Evolutionary conservation across 148 eudicot genomes (phyloP), one percentile per base, ranked within the genome.

Genomic region (Camellia japonica): DNA sequence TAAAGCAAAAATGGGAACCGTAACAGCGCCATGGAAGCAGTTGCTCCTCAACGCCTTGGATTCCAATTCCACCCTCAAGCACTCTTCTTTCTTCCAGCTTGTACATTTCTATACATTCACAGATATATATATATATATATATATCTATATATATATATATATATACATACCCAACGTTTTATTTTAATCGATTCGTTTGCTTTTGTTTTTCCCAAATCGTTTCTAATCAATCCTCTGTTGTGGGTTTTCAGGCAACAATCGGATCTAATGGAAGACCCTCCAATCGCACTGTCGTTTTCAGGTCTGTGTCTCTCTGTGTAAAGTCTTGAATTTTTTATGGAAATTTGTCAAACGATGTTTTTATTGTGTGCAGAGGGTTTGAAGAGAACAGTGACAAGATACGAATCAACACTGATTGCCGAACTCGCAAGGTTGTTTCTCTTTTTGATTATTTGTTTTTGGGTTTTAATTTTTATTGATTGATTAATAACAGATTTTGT

Each of bases 281-380:
- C 5, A 95, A 91, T 88, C 97, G 99, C 62, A 93, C 98, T n/a
- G 98, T 95, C 38, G 98, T 95, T 30, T 30, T 95, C 89, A 88
- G 97, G 98, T 93, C 19, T n/a, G 65, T 49, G 11, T 66, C 13
- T 38, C 3, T 8, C 16, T 3, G 74, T 30, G 38, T 30, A 9
- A 19, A 56, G 16, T 74, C 49, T 74, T 56, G 65, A 30, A 30
- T 30, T 30, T 30, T 30, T 30, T 30, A 30, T 30, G 1, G 38
- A 19, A 11, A 42, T 58, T 38, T 6, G n/a, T 74, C 0, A 52
- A 7, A 4, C 42, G n/a, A 30, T 30, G 38, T 30, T 30, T 30
- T 30, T 30, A 30, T 30, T 30, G 38, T 30, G 38, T 30, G 38
- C 38, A 30, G 38, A 30, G 38, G 38, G 38, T 30, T 30, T 30